phyloP scores from a whole-genome alignment of 2,329 filamentous ascomycete species.

The Penicillium sclerotiorum region DNA sequence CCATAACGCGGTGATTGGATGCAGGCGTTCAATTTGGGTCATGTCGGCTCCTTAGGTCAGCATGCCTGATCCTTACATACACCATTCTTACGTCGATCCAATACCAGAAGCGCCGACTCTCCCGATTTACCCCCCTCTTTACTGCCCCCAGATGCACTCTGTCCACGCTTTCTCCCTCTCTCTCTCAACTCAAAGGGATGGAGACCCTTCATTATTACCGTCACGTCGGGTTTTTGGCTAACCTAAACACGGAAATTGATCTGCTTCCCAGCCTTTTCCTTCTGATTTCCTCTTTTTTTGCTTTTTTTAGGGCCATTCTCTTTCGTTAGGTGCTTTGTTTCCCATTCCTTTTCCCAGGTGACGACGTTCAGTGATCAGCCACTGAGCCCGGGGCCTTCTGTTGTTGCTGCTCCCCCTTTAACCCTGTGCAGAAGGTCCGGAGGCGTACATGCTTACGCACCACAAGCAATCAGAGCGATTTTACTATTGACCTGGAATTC shows the following conservation, averaged over 20 bases:
- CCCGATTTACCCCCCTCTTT: conserved; percentile 15
- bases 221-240: conserved; percentile 5
- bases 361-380: conserved; percentile 33
- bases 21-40: no score
- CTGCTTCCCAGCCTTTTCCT: background rate
- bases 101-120: conserved; percentile 6
- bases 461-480: background rate
- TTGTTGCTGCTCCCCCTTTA: conserved; percentile 26
- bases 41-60: conserved; percentile 3
- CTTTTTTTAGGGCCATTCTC: background rate
- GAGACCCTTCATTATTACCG: conserved; percentile 17
- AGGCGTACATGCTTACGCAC: conserved; percentile 27
- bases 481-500: no score
- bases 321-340: conserved; percentile 15
- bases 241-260: conserved; percentile 21
- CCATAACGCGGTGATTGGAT: no score
- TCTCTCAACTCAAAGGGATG: background rate
- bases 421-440: conserved; percentile 22
- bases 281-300: background rate
- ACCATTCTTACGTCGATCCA: conserved; percentile 25
- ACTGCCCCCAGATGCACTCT: no score
- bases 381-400: conserved; percentile 24
- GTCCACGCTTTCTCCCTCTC: no score
- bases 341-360: conserved; percentile 30
- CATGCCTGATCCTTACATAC: conserved; percentile 12